Percentiles rank a stretch among this genome's conserved stretches.
Evolutionary conservation across 2,329 filamentous ascomycete genomes (phyloP).

Genomic region (Claviceps lovelessii): DNA sequence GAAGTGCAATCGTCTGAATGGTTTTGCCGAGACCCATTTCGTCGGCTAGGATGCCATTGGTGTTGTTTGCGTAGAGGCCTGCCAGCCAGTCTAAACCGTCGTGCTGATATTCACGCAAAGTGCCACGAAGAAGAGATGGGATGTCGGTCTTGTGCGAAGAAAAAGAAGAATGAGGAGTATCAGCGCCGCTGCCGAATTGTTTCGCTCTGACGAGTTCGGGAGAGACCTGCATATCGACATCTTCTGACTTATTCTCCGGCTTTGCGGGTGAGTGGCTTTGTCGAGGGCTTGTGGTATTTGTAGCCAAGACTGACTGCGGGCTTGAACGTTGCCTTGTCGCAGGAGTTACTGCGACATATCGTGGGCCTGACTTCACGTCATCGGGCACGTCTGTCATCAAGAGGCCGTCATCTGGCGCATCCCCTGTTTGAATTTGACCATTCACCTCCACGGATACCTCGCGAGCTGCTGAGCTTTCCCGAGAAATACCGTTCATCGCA

Average conservation of each 20-base stretch:
- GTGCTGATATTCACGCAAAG: slow-evolving; percentile 87
- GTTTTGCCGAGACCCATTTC: slow-evolving; percentile 99
- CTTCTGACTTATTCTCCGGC: slow-evolving; percentile 37
- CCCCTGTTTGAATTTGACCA: background rate
- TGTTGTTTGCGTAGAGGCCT: slow-evolving; percentile 77
- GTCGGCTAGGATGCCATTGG: slow-evolving; percentile 91
- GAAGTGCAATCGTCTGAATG: slow-evolving; percentile 87
- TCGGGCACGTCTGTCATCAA: slow-evolving; percentile 2
- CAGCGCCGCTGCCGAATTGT: slow-evolving; percentile 18
- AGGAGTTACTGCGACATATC: background rate
- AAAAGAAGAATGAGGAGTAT: slow-evolving; percentile 17
- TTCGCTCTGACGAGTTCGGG: slow-evolving; percentile 20
- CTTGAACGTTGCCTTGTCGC: slow-evolving; percentile 19
- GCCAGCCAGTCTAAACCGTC: slow-evolving; percentile 96
- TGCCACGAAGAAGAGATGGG: slow-evolving; percentile 74
- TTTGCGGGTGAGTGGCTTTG: slow-evolving; percentile 33
- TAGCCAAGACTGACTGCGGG: slow-evolving; percentile 29
- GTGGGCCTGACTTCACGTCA: background rate
- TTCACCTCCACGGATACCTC: background rate
- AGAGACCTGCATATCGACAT: slow-evolving; percentile 29
- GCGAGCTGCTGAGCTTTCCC: background rate
- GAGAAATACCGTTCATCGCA: background rate
- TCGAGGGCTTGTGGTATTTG: slow-evolving; percentile 28
- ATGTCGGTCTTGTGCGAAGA: slow-evolving; percentile 49
- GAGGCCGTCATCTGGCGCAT: background rate